Evolutionary conservation across 495 filamentous ascomycete genomes (phyloP), one percentile per base, ranked within the genome.

Genomic region (Glonium stellatum): DNA sequence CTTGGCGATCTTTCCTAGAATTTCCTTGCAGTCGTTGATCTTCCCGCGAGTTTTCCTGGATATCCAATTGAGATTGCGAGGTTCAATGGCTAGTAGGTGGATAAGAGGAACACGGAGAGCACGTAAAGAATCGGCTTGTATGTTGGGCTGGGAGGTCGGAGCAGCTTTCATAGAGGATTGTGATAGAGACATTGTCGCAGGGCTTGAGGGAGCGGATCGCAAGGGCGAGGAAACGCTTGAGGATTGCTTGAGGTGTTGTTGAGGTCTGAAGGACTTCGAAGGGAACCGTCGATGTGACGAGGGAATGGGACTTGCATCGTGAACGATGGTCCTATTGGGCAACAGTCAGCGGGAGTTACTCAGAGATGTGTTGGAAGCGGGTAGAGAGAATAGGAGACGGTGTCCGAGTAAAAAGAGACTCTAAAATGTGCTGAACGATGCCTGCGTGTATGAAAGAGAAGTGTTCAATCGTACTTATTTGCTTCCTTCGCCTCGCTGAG

Each of bases 401-500:
- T 6, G 2, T 31, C 27, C 6, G 27, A 31, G 27, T 6, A 31
- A 31, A 31, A 6, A 31, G 27, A 31, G 2, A 3, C 27, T 6
- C 27, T 3, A 6, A 31, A 31, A 6, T 31, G 27, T 31, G 27
- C 54, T 56, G 18, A 34, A 44, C 42, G 18, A 21, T 25, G 12
- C 52, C 1, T 4, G 48, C 6, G 18, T 21, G 36, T 48, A 49
- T 19, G 22, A 19, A 35, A 53, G 13, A 39, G 37, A 61, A 61
- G 44, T 37, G 12, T 8, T 5, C 5, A 21, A 34, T 51, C 67
- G 50, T 68, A 70, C 65, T 71, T 69, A 19, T 69, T 72, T 36
- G 70, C 69, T 59, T 72, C 65, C 67, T 72, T 75, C 50, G 71
- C 61, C 61, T 73, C 65, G 49, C 68, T 58, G 5, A 70, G 65